Percentiles rank a stretch among this genome's conserved stretches.
Conservation (phyloP, 2,329 filamentous ascomycete genomes). For the Alternaria triticina region DNA sequence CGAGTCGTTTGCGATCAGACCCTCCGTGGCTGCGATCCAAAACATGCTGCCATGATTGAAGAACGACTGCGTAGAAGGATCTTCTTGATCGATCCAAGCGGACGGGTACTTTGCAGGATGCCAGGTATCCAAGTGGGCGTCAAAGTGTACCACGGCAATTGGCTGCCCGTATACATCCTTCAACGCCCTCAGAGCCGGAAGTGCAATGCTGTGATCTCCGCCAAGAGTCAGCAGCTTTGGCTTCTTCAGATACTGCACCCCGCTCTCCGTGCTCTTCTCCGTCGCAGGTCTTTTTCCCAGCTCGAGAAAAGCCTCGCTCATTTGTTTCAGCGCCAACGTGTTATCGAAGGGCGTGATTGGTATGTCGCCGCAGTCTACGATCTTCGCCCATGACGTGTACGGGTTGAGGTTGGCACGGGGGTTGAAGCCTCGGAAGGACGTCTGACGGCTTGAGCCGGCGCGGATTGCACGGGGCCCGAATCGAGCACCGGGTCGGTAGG, state of each 20-base stretch:
- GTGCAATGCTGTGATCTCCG: constrained; percentile 59
- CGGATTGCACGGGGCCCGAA: constrained; percentile 90
- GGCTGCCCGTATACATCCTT: constrained; percentile 54
- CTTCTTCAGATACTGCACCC: constrained; percentile 50
- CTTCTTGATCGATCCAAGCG: constrained; percentile 66
- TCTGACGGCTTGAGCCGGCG: constrained; percentile 81
- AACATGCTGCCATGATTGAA: constrained; percentile 94
- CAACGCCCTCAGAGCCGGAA: constrained; percentile 58
- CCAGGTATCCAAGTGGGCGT: constrained; percentile 79
- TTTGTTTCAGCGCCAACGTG: constrained; percentile 77
- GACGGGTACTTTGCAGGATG: constrained; percentile 80
- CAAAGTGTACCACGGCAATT: constrained; percentile 59
- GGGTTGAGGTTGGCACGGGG: constrained; percentile 82
- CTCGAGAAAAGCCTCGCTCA: constrained; percentile 80
- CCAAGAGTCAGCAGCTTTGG: constrained; percentile 58
- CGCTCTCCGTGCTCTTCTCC: constrained; percentile 44
- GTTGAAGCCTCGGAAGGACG: constrained; percentile 81
- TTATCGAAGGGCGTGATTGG: constrained; percentile 89
- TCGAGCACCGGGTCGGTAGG: constrained; percentile 58
- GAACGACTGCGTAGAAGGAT: constrained; percentile 67
- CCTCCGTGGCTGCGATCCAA: constrained; percentile 83
- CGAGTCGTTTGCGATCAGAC: constrained; percentile 74
- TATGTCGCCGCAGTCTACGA: constrained; percentile 91
- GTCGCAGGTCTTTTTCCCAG: constrained; percentile 60
- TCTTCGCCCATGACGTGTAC: constrained; percentile 76